A percentile compares a stretch with the other conserved stretches of the same genome.
Conservation (phyloP, 2,329 filamentous ascomycete genomes). For the Tolypocladium guangdongense region DNA sequence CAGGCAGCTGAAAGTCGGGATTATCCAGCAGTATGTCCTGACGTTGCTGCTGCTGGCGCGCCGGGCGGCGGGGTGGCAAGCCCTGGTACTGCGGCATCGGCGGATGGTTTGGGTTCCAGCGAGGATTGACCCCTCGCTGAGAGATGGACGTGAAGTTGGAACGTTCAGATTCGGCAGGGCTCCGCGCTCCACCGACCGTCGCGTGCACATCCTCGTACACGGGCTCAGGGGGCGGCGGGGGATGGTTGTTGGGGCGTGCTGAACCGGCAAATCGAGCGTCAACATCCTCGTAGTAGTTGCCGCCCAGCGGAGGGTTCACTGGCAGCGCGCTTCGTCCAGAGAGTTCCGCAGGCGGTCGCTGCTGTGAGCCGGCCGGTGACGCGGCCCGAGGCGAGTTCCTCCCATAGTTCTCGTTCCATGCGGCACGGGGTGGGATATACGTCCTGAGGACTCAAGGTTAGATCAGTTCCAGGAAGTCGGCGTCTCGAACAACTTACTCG, state of each 20-base stretch:
- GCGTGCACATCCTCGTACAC: conserved; percentile 53
- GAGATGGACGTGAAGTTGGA: conserved; percentile 86
- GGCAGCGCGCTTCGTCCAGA: conserved; percentile 23
- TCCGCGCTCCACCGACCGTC: conserved; percentile 44
- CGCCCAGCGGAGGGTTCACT: conserved; percentile 18
- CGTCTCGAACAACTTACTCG: conserved; percentile 40
- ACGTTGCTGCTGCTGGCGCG: conserved; percentile 48
- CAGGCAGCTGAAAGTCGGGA: conserved; percentile 72
- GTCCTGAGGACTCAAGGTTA: conserved; percentile 20
- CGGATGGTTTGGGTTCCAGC: conserved; percentile 57
- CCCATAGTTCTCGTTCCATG: conserved; percentile 39
- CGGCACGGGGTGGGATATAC: conserved; percentile 45
- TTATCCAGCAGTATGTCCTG: conserved; percentile 72
- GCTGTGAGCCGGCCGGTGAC: conserved; percentile 30
- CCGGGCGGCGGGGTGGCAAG: conserved; percentile 31
- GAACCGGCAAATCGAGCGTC: conserved; percentile 69
- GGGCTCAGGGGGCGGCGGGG: conserved; percentile 21
- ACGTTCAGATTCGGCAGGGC: conserved; percentile 65
- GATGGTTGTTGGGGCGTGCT: conserved; percentile 13
- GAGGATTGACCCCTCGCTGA: conserved; percentile 78
- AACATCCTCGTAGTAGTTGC: conserved; percentile 81
- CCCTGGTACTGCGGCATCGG: conserved; percentile 30
- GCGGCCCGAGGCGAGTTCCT: conserved; percentile 33
- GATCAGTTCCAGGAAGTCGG: neutral
- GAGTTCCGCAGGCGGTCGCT: conserved; percentile 23